These are phyloP conservation scores for Russula foetens DNA, from an alignment of 768 basidiomycete species.

Conservation along the genomic window DNA sequence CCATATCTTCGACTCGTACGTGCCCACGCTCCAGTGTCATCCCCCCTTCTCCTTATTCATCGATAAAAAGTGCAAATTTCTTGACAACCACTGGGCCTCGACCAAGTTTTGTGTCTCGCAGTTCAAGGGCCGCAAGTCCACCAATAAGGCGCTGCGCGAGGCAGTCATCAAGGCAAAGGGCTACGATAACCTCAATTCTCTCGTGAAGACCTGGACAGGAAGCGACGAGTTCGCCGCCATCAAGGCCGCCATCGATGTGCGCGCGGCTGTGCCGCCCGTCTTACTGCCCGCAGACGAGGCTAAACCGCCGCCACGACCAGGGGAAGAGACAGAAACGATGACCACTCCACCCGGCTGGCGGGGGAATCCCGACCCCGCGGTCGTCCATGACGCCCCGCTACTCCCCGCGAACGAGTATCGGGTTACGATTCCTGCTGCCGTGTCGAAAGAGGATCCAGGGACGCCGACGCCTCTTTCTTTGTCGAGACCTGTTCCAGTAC, in stretches of 20 bases:
- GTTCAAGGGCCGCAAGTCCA: conserved; percentile 65
- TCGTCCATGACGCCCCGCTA: conserved; percentile 14
- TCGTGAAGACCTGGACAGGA: conserved; percentile 20
- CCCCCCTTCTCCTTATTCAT: background rate
- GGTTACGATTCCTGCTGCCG: conserved; percentile 11
- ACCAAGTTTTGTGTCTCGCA: conserved; percentile 85
- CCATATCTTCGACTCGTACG: conserved; percentile 66
- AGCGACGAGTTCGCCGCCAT: conserved; percentile 20
- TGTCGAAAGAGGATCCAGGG: conserved; percentile 15
- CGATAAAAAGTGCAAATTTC: conserved; percentile 51
- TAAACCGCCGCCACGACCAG: background rate
- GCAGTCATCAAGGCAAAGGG: conserved; percentile 51
- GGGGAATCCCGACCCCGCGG: conserved; percentile 18
- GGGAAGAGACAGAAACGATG: background rate
- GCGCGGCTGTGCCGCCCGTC: background rate
- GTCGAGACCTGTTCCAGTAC: background rate
- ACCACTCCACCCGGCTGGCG: conserved; percentile 19
- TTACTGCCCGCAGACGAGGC: conserved; percentile 5
- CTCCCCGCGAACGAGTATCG: conserved; percentile 17
- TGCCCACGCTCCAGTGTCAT: conserved; percentile 15
- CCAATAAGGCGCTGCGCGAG: conserved; percentile 48
- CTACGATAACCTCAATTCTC: conserved; percentile 28
- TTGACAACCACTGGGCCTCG: conserved; percentile 71
- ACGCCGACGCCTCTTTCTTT: conserved; percentile 17
- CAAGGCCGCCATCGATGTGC: conserved; percentile 11